These are phyloP conservation scores for Phytomonas sp. DNA, from an alignment of 208 protist genomes.

Conservation along the genomic window DNA sequence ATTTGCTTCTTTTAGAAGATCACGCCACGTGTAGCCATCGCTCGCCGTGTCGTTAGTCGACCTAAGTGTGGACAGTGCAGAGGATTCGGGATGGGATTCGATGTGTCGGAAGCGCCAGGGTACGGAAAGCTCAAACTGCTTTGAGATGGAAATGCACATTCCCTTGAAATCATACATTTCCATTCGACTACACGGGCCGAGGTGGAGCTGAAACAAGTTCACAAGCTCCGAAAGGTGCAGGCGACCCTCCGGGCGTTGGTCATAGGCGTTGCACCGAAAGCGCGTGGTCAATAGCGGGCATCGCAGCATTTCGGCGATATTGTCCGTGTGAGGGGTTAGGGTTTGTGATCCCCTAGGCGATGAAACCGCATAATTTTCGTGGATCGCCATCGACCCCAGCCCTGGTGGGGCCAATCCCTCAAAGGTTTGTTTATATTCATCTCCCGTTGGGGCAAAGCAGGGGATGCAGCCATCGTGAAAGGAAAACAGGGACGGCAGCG, in stretches of 20 bases:
- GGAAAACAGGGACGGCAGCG: conserved; percentile 38
- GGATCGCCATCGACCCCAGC: not conserved
- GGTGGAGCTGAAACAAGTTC: conserved; percentile 66
- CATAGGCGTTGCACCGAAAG: conserved; percentile 40
- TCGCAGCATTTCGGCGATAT: conserved; percentile 15
- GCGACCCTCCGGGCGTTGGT: conserved; percentile 28
- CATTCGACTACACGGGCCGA: conserved; percentile 59
- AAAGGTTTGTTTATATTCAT: conserved; percentile 52
- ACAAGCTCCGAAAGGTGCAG: conserved; percentile 40
- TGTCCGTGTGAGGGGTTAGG: not conserved
- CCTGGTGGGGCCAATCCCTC: conserved; percentile 39
- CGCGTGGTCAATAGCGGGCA: conserved; percentile 33
- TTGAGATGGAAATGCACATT: conserved; percentile 60
- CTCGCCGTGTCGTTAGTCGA: not conserved
- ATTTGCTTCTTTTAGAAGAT: conserved; percentile 52
- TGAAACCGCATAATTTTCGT: not conserved
- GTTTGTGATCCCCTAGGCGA: not conserved
- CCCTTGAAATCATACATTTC: conserved; percentile 41
- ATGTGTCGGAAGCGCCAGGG: conserved; percentile 45
- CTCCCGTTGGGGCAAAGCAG: conserved; percentile 62
- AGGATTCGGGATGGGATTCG: not conserved
- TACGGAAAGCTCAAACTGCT: conserved; percentile 34
- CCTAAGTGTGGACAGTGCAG: not conserved
- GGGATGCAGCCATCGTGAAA: conserved; percentile 41
- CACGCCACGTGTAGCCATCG: conserved; percentile 30